phyloP scores from a whole-genome alignment of 148 eudicot genomes.

The Dianthus caryophyllus region DNA sequence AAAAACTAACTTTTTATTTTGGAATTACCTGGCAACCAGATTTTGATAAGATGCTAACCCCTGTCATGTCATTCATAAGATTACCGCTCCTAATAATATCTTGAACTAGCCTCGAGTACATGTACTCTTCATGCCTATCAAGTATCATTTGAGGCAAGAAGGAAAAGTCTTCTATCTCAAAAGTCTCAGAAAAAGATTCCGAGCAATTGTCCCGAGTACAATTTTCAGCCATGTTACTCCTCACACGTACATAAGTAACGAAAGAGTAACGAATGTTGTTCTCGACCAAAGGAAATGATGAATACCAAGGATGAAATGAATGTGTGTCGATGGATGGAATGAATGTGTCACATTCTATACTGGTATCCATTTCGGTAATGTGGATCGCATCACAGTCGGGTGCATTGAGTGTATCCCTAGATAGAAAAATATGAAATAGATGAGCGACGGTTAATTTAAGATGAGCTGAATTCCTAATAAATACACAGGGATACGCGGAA shows the following conservation, averaged over 20 bases:
- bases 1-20: neutral
- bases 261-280: constrained; percentile 61
- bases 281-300: constrained; percentile 63
- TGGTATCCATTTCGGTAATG: constrained; percentile 67
- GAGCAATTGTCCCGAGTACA: constrained; percentile 27
- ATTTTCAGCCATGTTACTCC: constrained; percentile 34
- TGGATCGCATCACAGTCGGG: constrained; percentile 88
- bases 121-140: constrained; percentile 82
- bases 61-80: constrained; percentile 67
- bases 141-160: constrained; percentile 62
- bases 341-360: constrained; percentile 81
- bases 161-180: constrained; percentile 53
- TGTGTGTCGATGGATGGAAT: constrained; percentile 65
- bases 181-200: constrained; percentile 27
- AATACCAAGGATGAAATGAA: constrained; percentile 79
- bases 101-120: constrained; percentile 60
- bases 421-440: constrained; percentile 16
- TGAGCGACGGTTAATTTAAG: neutral
- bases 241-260: constrained; percentile 77
- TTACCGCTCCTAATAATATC: constrained; percentile 61
- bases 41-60: constrained; percentile 72
- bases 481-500: constrained; percentile 2
- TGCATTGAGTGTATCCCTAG: constrained; percentile 82
- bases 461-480: neutral
- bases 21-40: constrained; percentile 86